A percentile compares a stretch with the other conserved stretches of the same genome.
phyloP scores from a whole-genome alignment of 805 yeast species.

The Torulaspora delbrueckii region DNA sequence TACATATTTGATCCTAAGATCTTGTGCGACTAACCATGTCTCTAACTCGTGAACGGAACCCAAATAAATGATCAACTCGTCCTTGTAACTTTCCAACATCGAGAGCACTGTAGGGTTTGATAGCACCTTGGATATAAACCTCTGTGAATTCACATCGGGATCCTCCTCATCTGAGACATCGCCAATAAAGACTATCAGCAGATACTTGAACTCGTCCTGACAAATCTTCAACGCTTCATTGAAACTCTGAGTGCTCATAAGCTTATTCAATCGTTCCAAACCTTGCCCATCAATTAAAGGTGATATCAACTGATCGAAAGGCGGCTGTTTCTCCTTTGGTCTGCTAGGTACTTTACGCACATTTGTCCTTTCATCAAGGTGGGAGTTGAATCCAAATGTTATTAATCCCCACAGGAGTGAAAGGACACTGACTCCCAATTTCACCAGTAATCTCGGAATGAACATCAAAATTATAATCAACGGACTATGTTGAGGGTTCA shows the following conservation, averaged over 20 bases:
- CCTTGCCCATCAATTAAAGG: conserved; percentile 10
- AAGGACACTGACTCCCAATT: conserved; percentile 19
- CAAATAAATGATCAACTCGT: conserved; percentile 54
- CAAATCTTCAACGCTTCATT: conserved; percentile 41
- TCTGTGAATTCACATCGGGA: conserved; percentile 33
- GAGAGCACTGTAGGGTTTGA: conserved; percentile 43
- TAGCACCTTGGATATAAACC: conserved; percentile 43
- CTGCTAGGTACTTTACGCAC: conserved; percentile 21
- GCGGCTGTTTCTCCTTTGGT: conserved; percentile 16
- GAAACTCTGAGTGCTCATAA: conserved; percentile 30
- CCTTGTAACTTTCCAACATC: conserved; percentile 32
- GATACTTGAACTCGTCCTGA: conserved; percentile 43
- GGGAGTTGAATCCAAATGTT: conserved; percentile 19
- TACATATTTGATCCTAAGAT: conserved; percentile 46
- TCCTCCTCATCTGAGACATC: conserved; percentile 34
- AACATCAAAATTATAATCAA: conserved; percentile 49
- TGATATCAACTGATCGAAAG: conserved; percentile 10
- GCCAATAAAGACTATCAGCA: conserved; percentile 49
- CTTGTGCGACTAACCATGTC: conserved; percentile 58
- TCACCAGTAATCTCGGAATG: conserved; percentile 46
- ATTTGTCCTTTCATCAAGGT: conserved; percentile 7
- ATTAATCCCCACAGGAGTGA: conserved; percentile 22
- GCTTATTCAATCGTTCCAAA: conserved; percentile 9
- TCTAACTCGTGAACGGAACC: conserved; percentile 62
- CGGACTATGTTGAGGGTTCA: conserved; percentile 26